Base-by-base conservation (phyloP, 805 yeast genomes). In the Kodamaea fukazawae region DNA sequence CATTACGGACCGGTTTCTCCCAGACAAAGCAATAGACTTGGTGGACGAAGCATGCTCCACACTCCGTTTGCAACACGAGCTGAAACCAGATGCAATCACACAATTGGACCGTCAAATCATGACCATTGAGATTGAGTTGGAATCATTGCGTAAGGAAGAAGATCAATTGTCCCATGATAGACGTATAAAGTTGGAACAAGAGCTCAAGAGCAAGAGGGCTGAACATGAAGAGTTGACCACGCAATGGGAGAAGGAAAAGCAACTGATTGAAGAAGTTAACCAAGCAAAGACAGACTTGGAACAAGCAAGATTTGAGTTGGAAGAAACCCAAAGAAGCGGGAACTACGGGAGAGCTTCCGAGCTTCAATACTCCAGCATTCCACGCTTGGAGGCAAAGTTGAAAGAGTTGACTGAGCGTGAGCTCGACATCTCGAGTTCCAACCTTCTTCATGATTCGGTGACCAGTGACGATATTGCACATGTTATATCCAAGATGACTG, bases 41-140 rank as follows among this genome's bases (percentile, higher is more conserved):
- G 93, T 91, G 2, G 99, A 91, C 64, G 99, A 91, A 58, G 97
- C 98, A 0, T 90, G 98, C 66, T 93, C 97, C 3, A 95, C 96
- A 0, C 71, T 91, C 43, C 73, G 99, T 48, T 70, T 91, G 43
- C 99, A 91, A 62, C 98, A 93, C 59, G 99, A 91, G 65, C 88
- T 96, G 1, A 90, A 89, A 58, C 99, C 99, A 0, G 99, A 91
- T 56, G 87, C 90, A 2, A 86, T 93, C 39, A 91, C 89, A 54
- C 86, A 82, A 34, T 71, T 91, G 43, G 98, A 91, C 59, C 78
- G 98, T 46, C 74, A 82, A 20, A 81, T 91, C 34, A 88, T 91
- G 89, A 93, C 96, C 3, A 83, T 93, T 45, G 90, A 90, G 63
- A 93, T 93, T 51, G 99, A 93, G 63, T 72, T 93, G 43, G 99